Base-by-base conservation (phyloP, 805 yeast genomes). In the Candida rishiriensis region DNA sequence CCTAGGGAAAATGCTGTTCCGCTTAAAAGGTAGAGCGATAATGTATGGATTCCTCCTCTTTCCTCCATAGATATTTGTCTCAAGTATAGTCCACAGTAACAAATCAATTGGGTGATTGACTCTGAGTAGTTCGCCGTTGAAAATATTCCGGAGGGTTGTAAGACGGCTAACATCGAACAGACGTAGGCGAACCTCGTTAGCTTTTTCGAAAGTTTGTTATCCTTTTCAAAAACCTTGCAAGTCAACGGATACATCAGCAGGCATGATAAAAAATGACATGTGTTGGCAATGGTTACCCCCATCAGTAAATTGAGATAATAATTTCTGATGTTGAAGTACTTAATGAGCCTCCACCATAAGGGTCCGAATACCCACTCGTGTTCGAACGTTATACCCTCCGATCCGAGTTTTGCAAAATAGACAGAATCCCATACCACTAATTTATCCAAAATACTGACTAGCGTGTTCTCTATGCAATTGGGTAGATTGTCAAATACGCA, bases 311-410 rank as follows among this genome's bases (percentile, higher is more conserved):
- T 71, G 14, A 56, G 53, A 57, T 78, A 78, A 40, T 77, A 63
- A 46, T 68, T 66, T 31, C 58, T 49, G 8, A 41, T 10, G 17
- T 51, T 40, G 35, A 53, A 13, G 11, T 51, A 53, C 3, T 50
- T 59, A 36, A 62, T 39, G 3, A 81, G 38, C 18, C 76, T 57
- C 69, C 83, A 73, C 95, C 96, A 91, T 2, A 79, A 57, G 10
- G 85, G 85, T 26, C 95, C 81, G 60, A 88, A 91, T 4, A 95
- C 97, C 73, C 79, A 85, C 64, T 89, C 95, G 61, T 91, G 96
- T 63, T 91, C 98, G 63, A 72, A 90, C n/a, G 66, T 60, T 2
- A 71, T 65, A 0, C 74, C 79, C 13, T 74, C 61, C 10, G 63
- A 58, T 30, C 85, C 78, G 43, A 82, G 60, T 37, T 81, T 78